Conservation (phyloP, 768 basidiomycete genomes). For the Amylocystis lapponica region DNA sequence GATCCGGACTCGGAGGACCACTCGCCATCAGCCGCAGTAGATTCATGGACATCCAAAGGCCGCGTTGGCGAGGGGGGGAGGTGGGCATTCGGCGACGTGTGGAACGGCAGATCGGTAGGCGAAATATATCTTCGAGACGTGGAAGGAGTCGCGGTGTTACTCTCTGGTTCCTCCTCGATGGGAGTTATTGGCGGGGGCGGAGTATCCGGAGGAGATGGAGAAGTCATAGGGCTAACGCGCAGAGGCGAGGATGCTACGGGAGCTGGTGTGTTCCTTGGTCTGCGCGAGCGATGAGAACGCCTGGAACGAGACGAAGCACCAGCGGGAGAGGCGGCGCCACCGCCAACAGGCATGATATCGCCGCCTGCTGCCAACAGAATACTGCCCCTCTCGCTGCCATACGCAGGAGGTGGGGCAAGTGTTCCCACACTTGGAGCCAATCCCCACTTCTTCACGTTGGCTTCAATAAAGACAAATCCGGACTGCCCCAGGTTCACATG, state of each 20-base stretch:
- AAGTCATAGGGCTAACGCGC: slow-evolving; percentile 41
- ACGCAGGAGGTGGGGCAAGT: slow-evolving; percentile 94
- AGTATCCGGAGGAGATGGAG: slow-evolving; percentile 41
- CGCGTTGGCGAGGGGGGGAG: slow-evolving; percentile 39
- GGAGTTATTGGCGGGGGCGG: slow-evolving; percentile 69
- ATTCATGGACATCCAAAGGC: slow-evolving; percentile 16
- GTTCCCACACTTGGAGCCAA: slow-evolving; percentile 96
- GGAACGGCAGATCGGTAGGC: slow-evolving; percentile 60
- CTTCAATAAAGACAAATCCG: slow-evolving; percentile 98
- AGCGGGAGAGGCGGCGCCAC: slow-evolving; percentile 39
- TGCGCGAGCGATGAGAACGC: slow-evolving; percentile 56
- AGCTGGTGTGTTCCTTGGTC: slow-evolving; percentile 38
- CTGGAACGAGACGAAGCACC: slow-evolving; percentile 46
- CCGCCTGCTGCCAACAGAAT: slow-evolving; percentile 91
- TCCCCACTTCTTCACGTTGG: slow-evolving; percentile 99
- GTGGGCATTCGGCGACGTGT: slow-evolving; percentile 42
- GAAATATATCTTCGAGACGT: slow-evolving; percentile 48
- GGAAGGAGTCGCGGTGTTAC: slow-evolving; percentile 39
- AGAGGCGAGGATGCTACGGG: slow-evolving; percentile 63
- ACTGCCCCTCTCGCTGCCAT: slow-evolving; percentile 94
- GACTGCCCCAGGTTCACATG: slow-evolving; percentile 98
- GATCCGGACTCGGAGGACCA: slow-evolving; percentile 24
- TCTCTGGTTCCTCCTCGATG: slow-evolving; percentile 58
- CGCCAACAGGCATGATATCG: slow-evolving; percentile 18
- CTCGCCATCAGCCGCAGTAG: slow-evolving; percentile 22